A percentile compares a stretch with the other conserved stretches of the same genome.
Conservation (phyloP, 179 eudicot genomes). For the Vitellaria paradoxa region DNA sequence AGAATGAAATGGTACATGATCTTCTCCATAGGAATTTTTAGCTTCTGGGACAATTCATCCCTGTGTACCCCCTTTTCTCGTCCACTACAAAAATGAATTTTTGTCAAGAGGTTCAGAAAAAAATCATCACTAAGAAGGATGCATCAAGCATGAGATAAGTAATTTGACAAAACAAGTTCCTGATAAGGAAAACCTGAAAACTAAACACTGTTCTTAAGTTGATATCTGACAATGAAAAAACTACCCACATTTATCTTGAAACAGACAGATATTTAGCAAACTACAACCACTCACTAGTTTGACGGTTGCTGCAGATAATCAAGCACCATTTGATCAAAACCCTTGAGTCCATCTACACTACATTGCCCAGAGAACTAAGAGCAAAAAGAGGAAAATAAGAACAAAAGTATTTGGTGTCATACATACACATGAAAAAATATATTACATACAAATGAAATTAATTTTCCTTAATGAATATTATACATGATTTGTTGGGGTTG, state of each 20-base stretch:
- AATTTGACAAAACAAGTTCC: not conserved
- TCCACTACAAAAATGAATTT: slow-evolving; percentile 38
- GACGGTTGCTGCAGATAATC: slow-evolving; percentile 67
- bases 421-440: not conserved
- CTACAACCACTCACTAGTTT: slow-evolving; percentile 52
- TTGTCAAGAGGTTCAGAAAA: not conserved
- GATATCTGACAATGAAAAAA: not conserved
- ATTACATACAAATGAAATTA: not conserved
- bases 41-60: slow-evolving; percentile 63
- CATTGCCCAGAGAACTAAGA: slow-evolving; percentile 56
- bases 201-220: not conserved
- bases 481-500: slow-evolving; percentile 47
- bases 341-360: slow-evolving; percentile 62
- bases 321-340: slow-evolving; percentile 61
- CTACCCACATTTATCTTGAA: not conserved
- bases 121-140: not conserved
- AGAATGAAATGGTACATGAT: slow-evolving; percentile 46
- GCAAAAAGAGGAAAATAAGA: not conserved
- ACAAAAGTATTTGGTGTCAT: not conserved
- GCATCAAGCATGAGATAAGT: not conserved
- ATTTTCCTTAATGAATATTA: not conserved
- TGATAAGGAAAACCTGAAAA: not conserved
- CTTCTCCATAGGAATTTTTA: slow-evolving; percentile 60
- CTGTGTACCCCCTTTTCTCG: slow-evolving; percentile 74
- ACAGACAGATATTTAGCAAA: not conserved